Evolutionary conservation across 176 grass and related monocot genomes (phyloP).

Genomic region (Tuctoria greenei): DNA sequence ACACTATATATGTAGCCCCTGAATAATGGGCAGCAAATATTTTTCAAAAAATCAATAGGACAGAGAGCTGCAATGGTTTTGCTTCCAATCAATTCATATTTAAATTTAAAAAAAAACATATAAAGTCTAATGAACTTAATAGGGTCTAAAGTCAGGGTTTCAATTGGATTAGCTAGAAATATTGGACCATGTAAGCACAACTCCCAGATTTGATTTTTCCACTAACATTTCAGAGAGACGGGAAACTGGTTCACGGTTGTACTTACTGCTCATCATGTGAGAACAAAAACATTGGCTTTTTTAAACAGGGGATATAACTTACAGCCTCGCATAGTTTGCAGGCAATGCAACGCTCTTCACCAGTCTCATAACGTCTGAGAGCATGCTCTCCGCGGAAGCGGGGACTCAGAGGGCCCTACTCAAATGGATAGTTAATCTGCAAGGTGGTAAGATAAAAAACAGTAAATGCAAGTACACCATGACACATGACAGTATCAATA

Average conservation of each 20-base stretch:
- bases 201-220: not conserved
- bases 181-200: not conserved
- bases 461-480: not conserved
- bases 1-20: not conserved
- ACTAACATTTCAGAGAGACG: not conserved
- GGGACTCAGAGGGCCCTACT: slow-evolving; percentile 96
- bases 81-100: slow-evolving; percentile 1
- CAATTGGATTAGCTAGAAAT: not conserved
- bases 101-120: not conserved
- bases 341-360: slow-evolving; percentile 96
- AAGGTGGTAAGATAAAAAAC: not conserved
- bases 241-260: not conserved
- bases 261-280: not conserved
- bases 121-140: not conserved
- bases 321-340: slow-evolving; percentile 99
- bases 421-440: slow-evolving; percentile 99
- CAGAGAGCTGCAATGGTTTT: not conserved
- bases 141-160: not conserved
- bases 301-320: slow-evolving; percentile 48
- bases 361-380: slow-evolving; percentile 87
- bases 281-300: not conserved
- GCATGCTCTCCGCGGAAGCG: slow-evolving; percentile 98
- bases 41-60: slow-evolving; percentile 3
- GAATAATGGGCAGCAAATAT: not conserved
- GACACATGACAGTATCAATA: not conserved